phyloP scores from a whole-genome alignment of 805 yeast genomes.

The Monosporozyma unispora region DNA sequence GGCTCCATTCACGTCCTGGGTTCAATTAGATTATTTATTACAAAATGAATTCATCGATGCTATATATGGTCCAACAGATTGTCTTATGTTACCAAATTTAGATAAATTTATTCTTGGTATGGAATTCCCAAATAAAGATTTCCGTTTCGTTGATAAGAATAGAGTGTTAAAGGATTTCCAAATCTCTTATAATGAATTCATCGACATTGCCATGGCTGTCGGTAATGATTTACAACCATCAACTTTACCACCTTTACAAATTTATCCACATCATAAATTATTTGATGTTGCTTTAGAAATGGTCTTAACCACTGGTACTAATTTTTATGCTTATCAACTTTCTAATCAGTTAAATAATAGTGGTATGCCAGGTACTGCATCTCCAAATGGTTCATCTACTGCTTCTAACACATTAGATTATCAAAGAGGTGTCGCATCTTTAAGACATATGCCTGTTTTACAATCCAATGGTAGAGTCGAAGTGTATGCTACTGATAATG shows the following conservation, averaged over 20 bases:
- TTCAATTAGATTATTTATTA: conserved; percentile 67
- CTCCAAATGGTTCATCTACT: not conserved
- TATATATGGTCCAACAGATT: conserved; percentile 78
- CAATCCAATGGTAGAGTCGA: conserved; percentile 61
- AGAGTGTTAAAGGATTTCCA: conserved; percentile 52
- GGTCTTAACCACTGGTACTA: conserved; percentile 35
- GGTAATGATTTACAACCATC: conserved; percentile 71
- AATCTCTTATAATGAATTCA: conserved; percentile 55
- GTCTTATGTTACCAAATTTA: conserved; percentile 48
- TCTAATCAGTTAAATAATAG: too few species aligned
- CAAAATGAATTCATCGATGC: conserved; percentile 53
- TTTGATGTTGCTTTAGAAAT: conserved; percentile 33
- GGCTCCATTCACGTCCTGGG: conserved; percentile 75
- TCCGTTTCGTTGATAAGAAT: conserved; percentile 54
- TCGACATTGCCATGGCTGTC: conserved; percentile 66
- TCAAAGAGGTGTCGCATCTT: conserved; percentile 58
- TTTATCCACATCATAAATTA: conserved; percentile 24
- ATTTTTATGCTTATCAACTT: conserved; percentile 39
- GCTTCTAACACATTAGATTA: conserved; percentile 39
- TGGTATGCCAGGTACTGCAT: conserved; percentile 6
- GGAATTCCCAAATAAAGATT: conserved; percentile 56
- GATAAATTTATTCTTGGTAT: conserved; percentile 67
- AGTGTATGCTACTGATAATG: conserved; percentile 36
- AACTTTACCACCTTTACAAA: conserved; percentile 43
- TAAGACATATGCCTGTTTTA: conserved; percentile 67